Conservation (phyloP, 805 yeast species). For the Ogataea minuta region DNA sequence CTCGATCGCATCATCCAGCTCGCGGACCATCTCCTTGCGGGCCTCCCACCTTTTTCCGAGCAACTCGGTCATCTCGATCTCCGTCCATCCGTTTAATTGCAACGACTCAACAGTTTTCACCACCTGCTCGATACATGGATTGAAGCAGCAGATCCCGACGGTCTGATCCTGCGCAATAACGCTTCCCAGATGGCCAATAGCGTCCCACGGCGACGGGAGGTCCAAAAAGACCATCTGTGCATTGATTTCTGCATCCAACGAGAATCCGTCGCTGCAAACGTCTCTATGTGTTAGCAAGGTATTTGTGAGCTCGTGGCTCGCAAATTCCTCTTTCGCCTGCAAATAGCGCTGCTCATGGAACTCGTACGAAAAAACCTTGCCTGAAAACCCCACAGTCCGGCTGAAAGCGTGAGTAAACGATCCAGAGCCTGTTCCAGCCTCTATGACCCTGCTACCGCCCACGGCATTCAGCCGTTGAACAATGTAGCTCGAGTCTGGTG, state of each 20-base stretch:
- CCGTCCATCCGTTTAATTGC: constrained; percentile 74
- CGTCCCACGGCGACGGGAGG: constrained; percentile 96
- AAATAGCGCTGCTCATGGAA: constrained; percentile 81
- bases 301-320: constrained; percentile 59
- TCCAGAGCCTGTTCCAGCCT: constrained; percentile 98
- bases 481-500: constrained; percentile 92
- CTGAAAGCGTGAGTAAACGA: constrained; percentile 92
- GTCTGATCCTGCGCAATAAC: constrained; percentile 54
- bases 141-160: constrained; percentile 86
- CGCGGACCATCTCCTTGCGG: constrained; percentile 81
- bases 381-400: constrained; percentile 62
- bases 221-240: constrained; percentile 85
- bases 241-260: constrained; percentile 42
- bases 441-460: constrained; percentile 78
- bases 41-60: constrained; percentile 83
- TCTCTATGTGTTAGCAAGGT: constrained; percentile 84
- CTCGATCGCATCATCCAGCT: constrained; percentile 73
- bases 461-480: constrained; percentile 75
- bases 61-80: constrained; percentile 89
- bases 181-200: constrained; percentile 67
- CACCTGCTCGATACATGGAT: constrained; percentile 98
- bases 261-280: constrained; percentile 87
- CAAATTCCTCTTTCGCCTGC: constrained; percentile 78
- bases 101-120: constrained; percentile 77
- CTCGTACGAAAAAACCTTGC: constrained; percentile 79